These are phyloP conservation scores for Mycena pura DNA, from an alignment of 768 basidiomycete species.

Conservation along the genomic window DNA sequence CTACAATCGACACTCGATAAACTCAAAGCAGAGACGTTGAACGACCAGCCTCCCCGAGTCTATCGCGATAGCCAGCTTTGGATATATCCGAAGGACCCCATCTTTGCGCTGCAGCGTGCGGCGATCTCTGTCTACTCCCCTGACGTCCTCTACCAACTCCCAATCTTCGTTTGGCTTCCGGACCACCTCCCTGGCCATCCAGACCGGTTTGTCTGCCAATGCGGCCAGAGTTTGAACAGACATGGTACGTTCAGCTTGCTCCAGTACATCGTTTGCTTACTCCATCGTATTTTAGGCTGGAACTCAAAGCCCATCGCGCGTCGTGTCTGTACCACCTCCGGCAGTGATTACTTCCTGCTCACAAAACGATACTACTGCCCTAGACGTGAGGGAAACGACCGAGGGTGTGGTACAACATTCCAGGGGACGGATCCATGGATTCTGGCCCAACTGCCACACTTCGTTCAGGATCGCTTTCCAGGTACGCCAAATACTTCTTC, in stretches of 20 bases:
- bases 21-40: slow-evolving; percentile 3
- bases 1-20: neutral
- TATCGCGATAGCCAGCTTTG: slow-evolving; percentile 11
- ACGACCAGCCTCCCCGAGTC: slow-evolving; percentile 1
- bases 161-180: slow-evolving; percentile 26
- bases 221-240: neutral
- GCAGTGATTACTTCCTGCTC: slow-evolving; percentile 19
- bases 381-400: neutral
- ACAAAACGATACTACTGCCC: slow-evolving; percentile 18
- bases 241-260: neutral
- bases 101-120: slow-evolving; percentile 10
- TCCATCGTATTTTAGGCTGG: slow-evolving; percentile 1
- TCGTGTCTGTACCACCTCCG: slow-evolving; percentile 8
- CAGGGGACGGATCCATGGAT: slow-evolving; percentile 23
- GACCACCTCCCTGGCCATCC: slow-evolving; percentile 16
- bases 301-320: slow-evolving; percentile 20
- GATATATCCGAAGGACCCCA: slow-evolving; percentile 15
- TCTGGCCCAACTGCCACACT: slow-evolving; percentile 11
- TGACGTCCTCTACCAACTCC: slow-evolving; percentile 1
- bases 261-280: neutral
- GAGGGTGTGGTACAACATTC: slow-evolving; percentile 18
- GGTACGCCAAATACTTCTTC: slow-evolving; percentile 3
- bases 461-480: slow-evolving; percentile 23
- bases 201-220: slow-evolving; percentile 13
- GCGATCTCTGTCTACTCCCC: slow-evolving; percentile 5